Evolutionary conservation across 1,139 yeast genomes (phyloP), one percentile per base, ranked within the genome.

Genomic region (Suhomyces bribrorum): DNA sequence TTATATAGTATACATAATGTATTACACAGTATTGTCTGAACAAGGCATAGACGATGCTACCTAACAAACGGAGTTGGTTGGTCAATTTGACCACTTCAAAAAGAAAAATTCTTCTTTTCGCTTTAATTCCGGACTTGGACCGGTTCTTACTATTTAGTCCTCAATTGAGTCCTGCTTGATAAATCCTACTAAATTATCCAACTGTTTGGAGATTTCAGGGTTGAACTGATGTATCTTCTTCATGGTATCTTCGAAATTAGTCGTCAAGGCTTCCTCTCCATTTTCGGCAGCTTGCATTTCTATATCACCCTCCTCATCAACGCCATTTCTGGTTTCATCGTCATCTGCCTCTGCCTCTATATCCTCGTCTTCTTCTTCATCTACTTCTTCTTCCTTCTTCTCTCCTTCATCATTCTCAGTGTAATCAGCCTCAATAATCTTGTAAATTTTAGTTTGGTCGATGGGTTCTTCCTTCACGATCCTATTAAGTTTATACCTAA

Each of bases 401-500:
- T 47, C 46, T 42, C 49, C 58, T 11, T 29, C 36, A 38, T 54
- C 47, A 46, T 64, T 53, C 41, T 62, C 57, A 37, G 64, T 57
- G 61, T 61, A 64, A 56, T 64, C 69, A 36, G 72, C 59, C 49
- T 57, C 53, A 45, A 75, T 57, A 46, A 80, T 59, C 54, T 73
- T 65, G 28, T 64, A 61, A 12, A 82, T 73, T 48, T 65, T 70
- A 5, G 45, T 53, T 5, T 53, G 56, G 31, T 68, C 76, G 13
- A 75, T 57, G 0, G 66, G 57, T 43, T 66, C 67, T 25, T 77
- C 80, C 28, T 64, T 63, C 11, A 66, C 66, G 25, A 83, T 57
- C 46, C 81, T 74, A 24, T 77, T 75, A 39, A 87, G 61, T 58
- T 90, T 90, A 53, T 84, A 85, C 48, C 90, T 74, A 42, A 89